Evolutionary conservation across 163 green algal species (phyloP).

Genomic region (Scenedesmus sp.): DNA sequence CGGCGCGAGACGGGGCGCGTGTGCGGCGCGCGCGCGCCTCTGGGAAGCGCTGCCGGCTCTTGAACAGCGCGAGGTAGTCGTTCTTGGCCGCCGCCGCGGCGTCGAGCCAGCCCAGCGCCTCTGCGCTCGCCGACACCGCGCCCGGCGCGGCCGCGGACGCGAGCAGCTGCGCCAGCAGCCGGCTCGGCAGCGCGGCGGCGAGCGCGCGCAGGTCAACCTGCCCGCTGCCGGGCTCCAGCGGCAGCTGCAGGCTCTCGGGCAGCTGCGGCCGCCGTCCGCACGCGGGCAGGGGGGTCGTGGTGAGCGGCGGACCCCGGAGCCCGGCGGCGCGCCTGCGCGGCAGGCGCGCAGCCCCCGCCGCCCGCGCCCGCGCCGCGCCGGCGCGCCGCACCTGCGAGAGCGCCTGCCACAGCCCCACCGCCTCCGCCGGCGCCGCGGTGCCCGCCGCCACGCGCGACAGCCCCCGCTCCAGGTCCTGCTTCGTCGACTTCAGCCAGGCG

Average conservation of each 20-base stretch:
- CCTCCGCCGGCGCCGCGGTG: constrained; percentile 80
- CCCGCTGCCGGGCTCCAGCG: background rate
- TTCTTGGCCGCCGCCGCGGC: constrained; percentile 63
- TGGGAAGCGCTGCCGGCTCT: constrained; percentile 38
- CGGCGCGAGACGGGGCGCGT: background rate
- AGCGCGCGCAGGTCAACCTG: constrained; percentile 12
- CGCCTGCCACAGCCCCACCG: constrained; percentile 57
- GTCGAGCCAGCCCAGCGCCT: constrained; percentile 64
- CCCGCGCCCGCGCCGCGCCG: too few species aligned
- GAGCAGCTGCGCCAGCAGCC: constrained; percentile 73
- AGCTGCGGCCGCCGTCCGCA: too few species aligned
- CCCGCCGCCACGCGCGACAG: constrained; percentile 78
- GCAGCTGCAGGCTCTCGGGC: constrained; percentile 37
- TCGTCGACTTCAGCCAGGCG: background rate
- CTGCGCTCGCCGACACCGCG: constrained; percentile 6
- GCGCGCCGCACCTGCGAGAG: constrained; percentile 51
- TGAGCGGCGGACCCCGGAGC: too few species aligned
- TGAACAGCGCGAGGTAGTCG: constrained; percentile 72
- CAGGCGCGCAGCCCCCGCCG: too few species aligned
- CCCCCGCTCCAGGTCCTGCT: constrained; percentile 83
- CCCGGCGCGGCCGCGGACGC: constrained; percentile 43
- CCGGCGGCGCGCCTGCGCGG: too few species aligned
- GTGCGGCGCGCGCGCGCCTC: constrained; percentile 30
- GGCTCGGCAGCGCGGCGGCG: constrained; percentile 45
- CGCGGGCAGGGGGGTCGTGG: too few species aligned